Percentiles rank a stretch among this genome's conserved stretches.
phyloP scores from a whole-genome alignment of 805 yeast genomes.

The Saccharomycopsis fermentans region DNA sequence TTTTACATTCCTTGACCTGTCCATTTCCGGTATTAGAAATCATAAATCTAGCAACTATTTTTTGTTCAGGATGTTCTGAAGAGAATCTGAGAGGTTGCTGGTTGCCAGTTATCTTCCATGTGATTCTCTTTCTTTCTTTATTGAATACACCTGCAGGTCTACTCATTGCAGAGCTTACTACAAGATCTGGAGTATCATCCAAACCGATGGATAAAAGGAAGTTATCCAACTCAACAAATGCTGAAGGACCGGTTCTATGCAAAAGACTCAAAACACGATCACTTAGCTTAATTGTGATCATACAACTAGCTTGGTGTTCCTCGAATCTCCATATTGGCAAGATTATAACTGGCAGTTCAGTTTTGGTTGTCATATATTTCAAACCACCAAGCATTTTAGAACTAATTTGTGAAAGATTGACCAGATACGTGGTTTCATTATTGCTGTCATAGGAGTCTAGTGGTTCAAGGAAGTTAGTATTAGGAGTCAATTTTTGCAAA shows the following conservation, averaged over 20 bases:
- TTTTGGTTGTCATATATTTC: constrained; percentile 52
- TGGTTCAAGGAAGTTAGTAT: constrained; percentile 44
- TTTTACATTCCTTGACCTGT: constrained; percentile 56
- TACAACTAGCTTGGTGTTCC: constrained; percentile 72
- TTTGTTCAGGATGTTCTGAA: constrained; percentile 39
- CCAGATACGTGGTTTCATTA: constrained; percentile 29
- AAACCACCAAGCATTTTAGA: constrained; percentile 70
- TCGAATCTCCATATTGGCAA: constrained; percentile 89
- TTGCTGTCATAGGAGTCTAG: constrained; percentile 26
- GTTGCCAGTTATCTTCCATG: constrained; percentile 57
- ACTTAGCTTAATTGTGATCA: constrained; percentile 55
- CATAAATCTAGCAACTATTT: constrained; percentile 76
- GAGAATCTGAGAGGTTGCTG: constrained; percentile 30
- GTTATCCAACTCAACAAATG: constrained; percentile 27
- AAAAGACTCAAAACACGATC: constrained; percentile 33
- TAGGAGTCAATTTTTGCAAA: constrained; percentile 39
- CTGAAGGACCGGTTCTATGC: constrained; percentile 26
- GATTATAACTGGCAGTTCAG: constrained; percentile 56
- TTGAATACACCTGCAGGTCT: constrained; percentile 90
- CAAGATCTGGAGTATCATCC: constrained; percentile 41
- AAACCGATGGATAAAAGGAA: constrained; percentile 40
- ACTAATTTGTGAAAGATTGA: constrained; percentile 41
- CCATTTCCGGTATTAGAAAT: constrained; percentile 41
- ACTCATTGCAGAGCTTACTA: constrained; percentile 65
- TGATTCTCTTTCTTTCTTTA: constrained; percentile 73